Conservation (phyloP, 768 basidiomycete genomes). For the Naganishia friedmannii region DNA sequence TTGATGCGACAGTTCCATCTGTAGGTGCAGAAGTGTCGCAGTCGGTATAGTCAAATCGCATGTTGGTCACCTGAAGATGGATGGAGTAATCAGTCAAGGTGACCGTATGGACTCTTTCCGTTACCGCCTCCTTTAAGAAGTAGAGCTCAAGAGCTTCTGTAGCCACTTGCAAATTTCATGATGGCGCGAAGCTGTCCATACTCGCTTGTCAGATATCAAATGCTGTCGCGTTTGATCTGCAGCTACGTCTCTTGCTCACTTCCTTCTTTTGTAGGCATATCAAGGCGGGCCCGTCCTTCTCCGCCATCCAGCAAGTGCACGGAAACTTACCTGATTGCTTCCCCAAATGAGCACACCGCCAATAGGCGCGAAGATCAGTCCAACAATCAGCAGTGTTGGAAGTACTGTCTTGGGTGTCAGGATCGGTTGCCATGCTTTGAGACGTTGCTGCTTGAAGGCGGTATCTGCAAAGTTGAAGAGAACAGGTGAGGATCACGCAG, state of each 20-base stretch:
- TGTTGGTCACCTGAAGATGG: constrained; percentile 73
- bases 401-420: constrained; percentile 96
- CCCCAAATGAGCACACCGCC: constrained; percentile 95
- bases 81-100: too few relatives aligned
- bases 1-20: constrained; percentile 56
- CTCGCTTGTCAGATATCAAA: not conserved
- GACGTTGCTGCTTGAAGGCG: constrained; percentile 97
- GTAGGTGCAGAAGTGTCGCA: constrained; percentile 68
- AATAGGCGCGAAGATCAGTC: constrained; percentile 90
- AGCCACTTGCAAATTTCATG: not conserved
- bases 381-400: constrained; percentile 91
- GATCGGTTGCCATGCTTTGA: constrained; percentile 99
- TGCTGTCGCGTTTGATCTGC: not conserved
- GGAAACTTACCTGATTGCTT: constrained; percentile 59
- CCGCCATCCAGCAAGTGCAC: not conserved
- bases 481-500: not conserved
- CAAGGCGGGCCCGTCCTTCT: not conserved
- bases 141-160: not conserved
- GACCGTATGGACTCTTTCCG: not conserved
- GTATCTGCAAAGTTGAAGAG: constrained; percentile 64
- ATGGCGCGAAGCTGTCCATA: too few relatives aligned
- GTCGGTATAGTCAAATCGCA: constrained; percentile 90
- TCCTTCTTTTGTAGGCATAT: too few relatives aligned
- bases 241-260: not conserved
- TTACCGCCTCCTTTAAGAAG: not conserved